These are phyloP conservation scores for Lagenaria siceraria DNA, from an alignment of 306 rosid genomes.

Conservation along the genomic window DNA sequence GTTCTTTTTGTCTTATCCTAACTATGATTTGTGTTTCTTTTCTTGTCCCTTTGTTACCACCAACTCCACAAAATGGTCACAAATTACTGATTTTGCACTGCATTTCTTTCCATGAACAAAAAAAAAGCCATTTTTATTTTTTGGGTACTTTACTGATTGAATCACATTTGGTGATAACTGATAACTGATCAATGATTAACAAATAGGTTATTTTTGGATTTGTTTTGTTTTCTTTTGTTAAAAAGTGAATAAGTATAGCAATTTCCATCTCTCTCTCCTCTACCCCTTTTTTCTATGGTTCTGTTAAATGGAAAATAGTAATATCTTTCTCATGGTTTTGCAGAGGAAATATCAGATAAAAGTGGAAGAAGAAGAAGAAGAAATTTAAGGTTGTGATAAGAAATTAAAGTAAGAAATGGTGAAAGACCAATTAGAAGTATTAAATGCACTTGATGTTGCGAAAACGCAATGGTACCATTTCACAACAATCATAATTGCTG, in stretches of 20 bases:
- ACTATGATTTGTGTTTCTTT: background rate
- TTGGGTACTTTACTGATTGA: background rate
- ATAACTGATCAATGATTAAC: background rate
- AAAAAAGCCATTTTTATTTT: background rate
- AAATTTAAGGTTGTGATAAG: background rate
- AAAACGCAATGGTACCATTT: constrained; percentile 78
- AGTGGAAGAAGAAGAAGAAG: background rate
- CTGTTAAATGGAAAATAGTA: too few species aligned
- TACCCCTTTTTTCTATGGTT: too few species aligned
- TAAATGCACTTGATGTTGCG: constrained; percentile 50
- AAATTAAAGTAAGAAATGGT: constrained; percentile 22
- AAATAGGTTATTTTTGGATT: background rate
- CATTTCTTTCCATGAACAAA: background rate
- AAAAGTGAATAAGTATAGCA: background rate
- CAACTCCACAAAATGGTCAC: background rate
- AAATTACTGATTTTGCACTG: background rate
- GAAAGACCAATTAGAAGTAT: constrained; percentile 34
- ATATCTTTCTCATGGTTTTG: background rate
- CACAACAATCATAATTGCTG: constrained; percentile 54
- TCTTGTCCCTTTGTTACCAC: background rate
- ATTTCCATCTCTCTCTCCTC: too few species aligned
- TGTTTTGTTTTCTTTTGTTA: background rate
- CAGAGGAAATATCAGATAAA: background rate
- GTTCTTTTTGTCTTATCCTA: background rate
- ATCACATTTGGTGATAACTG: background rate